phyloP scores from a whole-genome alignment of 129 eudicot genomes.

The Chrysanthemum makinoi region DNA sequence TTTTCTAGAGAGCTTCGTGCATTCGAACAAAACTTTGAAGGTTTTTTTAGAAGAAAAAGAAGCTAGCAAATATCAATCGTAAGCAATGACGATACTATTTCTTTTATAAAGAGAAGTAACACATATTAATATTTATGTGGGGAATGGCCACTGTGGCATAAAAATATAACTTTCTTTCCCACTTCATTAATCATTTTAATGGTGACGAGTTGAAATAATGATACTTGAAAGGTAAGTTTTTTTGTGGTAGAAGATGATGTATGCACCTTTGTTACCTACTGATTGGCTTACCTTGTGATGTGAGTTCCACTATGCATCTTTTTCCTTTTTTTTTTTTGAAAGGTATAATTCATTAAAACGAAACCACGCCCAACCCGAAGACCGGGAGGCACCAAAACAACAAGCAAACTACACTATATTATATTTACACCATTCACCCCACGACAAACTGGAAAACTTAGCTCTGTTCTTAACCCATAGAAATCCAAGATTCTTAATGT shows the following conservation, averaged over 20 bases:
- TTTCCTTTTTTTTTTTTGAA: too few species aligned
- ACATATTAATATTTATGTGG: constrained; percentile 11
- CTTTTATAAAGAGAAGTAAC: constrained; percentile 12
- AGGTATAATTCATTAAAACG: too few species aligned
- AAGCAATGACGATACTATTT: constrained; percentile 19
- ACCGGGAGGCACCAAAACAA: too few species aligned
- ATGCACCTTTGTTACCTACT: constrained; percentile 30
- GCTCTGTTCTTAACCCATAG: too few species aligned
- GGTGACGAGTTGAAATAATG: constrained; percentile 22
- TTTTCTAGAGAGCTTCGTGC: background rate
- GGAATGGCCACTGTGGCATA: constrained; percentile 25
- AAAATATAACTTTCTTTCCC: constrained; percentile 23
- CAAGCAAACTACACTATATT: too few species aligned
- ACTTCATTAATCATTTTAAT: constrained; percentile 26
- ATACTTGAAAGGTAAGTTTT: constrained; percentile 23
- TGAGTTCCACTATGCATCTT: constrained; percentile 16
- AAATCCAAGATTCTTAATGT: too few species aligned
- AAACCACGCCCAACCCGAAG: too few species aligned
- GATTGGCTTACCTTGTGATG: constrained; percentile 31
- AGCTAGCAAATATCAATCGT: constrained; percentile 2
- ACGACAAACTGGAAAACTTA: too few species aligned
- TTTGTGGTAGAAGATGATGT: constrained; percentile 24
- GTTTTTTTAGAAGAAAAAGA: background rate
- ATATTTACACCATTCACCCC: too few species aligned
- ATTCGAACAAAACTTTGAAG: background rate